A percentile compares a stretch with the other conserved stretches of the same genome.
Conservation (phyloP, 345 rosid genomes). For the Diplotaxis tenuifolia region DNA sequence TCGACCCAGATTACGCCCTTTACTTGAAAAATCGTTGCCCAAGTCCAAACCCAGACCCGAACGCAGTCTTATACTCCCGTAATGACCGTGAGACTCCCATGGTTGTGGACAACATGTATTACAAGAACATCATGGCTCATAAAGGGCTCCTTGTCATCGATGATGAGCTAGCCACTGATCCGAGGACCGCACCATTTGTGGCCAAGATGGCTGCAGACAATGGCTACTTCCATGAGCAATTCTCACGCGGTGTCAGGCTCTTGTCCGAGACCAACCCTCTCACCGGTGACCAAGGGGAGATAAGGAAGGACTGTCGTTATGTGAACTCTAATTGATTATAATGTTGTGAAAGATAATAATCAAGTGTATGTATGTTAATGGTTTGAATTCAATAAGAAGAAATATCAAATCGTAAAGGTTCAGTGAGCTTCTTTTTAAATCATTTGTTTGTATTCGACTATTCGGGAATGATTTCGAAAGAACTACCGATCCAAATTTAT, state of each 20-base stretch:
- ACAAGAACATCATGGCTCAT: conserved; percentile 56
- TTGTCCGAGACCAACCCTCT: conserved; percentile 78
- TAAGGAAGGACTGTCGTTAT: conserved; percentile 76
- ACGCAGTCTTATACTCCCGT: conserved; percentile 56
- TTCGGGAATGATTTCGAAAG: neutral
- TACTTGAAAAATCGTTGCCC: conserved; percentile 73
- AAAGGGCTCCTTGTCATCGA: conserved; percentile 67
- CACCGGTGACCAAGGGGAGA: conserved; percentile 64
- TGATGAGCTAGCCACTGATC: conserved; percentile 62
- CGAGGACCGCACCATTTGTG: conserved; percentile 57
- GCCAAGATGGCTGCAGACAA: conserved; percentile 73
- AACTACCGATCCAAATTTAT: neutral
- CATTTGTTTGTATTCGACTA: neutral
- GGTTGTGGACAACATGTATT: conserved; percentile 73
- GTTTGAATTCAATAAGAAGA: neutral
- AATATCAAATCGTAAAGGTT: neutral
- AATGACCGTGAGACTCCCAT: conserved; percentile 79
- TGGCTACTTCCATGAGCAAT: conserved; percentile 65
- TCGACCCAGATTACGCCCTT: conserved; percentile 60
- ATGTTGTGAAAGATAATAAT: conserved; percentile 8
- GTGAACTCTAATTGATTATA: conserved; percentile 38
- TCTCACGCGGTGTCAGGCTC: conserved; percentile 52
- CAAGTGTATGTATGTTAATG: neutral
- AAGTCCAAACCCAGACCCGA: conserved; percentile 51
- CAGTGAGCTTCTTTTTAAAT: neutral